Evolutionary conservation across 2,329 filamentous ascomycete species (phyloP), one percentile per base, ranked within the genome.

Genomic region (Neofusicoccum laricinum): DNA sequence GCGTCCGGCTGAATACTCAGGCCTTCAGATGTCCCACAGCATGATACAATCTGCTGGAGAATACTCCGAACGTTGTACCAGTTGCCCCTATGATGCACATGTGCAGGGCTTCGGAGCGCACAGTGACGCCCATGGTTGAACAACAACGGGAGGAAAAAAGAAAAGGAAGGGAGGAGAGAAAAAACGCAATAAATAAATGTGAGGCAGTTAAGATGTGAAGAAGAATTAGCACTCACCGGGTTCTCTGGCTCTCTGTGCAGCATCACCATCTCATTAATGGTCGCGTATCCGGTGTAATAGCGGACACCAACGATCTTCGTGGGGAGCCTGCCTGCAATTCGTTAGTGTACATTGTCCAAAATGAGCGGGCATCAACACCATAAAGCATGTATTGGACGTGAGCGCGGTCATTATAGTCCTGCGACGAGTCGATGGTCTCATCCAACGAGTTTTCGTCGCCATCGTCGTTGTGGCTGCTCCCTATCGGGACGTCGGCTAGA

Each of bases 221-320:
- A 19, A 11, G n/a, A 46, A 7, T 15, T 34, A 2, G 17, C 10
- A 48, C 51, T 12, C 25, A 64, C 63, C 21, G 77, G 80, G 70
- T 94, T 94, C 1, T 76, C 71, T 1, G 90, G 88, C 71, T 94
- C 89, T 71, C 91, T 81, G 40, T 79, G 80, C 62, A 67, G 63
- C 10, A 75, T 62, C 11, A 75, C 72, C 67, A 74, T 72, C 55
- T 78, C 76, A 0, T 74, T 73, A 0, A 72, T 50, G 1, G 75
- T 76, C 3, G 75, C 75, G 65, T 73, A 70, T 19, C 75, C 76
- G 34, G 64, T 70, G 63, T 78, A 77, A 58, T 69, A 77, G 21
- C 82, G 70, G 71, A 84, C 76, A 1, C 86, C 87, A 2, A 89
- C 86, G 57, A 88, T 86, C 63, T 87, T 87, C 17, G 79, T 80